Conservation (phyloP, 495 filamentous ascomycete genomes). For the Neurospora sublineolata region DNA sequence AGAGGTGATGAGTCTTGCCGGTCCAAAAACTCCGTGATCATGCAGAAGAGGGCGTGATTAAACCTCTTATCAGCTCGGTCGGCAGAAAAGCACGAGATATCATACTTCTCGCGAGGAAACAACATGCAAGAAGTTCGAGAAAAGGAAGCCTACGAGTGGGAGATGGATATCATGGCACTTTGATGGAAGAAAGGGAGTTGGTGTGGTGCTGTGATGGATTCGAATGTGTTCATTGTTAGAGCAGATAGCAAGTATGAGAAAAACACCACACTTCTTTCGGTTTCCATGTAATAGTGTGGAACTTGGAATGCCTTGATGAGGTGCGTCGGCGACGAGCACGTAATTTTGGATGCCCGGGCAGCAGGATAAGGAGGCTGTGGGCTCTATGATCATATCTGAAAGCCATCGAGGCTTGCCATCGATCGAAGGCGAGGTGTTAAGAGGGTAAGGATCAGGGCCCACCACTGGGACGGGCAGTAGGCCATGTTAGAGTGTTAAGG, state of each 20-base stretch:
- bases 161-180: not conserved
- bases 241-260: not conserved
- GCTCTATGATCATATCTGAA: no score
- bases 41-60: not conserved
- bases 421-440: not conserved
- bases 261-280: not conserved
- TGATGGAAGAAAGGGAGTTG: not conserved
- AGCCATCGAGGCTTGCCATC: not conserved
- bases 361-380: not conserved
- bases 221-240: not conserved
- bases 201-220: not conserved
- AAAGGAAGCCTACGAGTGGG: not conserved
- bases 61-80: not conserved
- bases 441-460: not conserved
- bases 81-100: not conserved
- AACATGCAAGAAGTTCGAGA: not conserved
- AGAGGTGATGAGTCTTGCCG: not conserved
- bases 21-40: not conserved
- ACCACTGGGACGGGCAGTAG: not conserved
- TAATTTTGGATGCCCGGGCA: not conserved
- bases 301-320: not conserved
- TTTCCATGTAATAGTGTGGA: not conserved
- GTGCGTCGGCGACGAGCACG: not conserved
- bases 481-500: not conserved
- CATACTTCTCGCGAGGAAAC: not conserved